A percentile compares a stretch with the other conserved stretches of the same genome.
Evolutionary conservation across 306 rosid species (phyloP).

Genomic region (Oemleria cerasiformis): DNA sequence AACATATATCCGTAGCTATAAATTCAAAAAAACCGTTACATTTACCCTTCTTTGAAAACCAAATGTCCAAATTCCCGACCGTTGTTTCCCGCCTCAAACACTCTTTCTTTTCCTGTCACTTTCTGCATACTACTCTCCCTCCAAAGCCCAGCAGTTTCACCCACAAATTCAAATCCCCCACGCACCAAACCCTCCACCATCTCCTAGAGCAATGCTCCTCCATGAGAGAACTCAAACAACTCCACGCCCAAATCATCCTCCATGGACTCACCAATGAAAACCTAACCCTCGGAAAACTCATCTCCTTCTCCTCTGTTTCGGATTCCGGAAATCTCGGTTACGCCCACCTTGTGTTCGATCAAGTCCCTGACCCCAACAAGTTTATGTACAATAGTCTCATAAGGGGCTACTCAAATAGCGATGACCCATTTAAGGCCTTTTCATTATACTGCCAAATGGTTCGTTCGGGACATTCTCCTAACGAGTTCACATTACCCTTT

Average conservation of each 20-base stretch:
- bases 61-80: constrained; percentile 28
- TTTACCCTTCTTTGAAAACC: constrained; percentile 1
- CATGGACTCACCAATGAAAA: constrained; percentile 39
- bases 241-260: constrained; percentile 67
- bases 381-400: constrained; percentile 73
- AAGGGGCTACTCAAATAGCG: constrained; percentile 49
- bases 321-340: constrained; percentile 40
- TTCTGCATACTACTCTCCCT: constrained; percentile 12
- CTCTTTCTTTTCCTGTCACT: constrained; percentile 18
- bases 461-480: constrained; percentile 45
- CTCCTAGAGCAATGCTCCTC: constrained; percentile 53
- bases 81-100: constrained; percentile 39
- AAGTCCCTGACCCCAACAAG: constrained; percentile 49
- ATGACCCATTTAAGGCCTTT: constrained; percentile 36
- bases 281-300: constrained; percentile 47
- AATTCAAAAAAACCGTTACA: constrained; percentile 7
- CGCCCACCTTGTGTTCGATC: constrained; percentile 50
- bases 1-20: neutral
- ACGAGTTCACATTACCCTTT: constrained; percentile 68
- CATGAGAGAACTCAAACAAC: constrained; percentile 48
- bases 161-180: constrained; percentile 41
- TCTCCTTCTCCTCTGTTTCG: constrained; percentile 40
- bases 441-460: constrained; percentile 51
- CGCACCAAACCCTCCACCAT: constrained; percentile 51
- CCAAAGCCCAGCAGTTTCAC: constrained; percentile 12